Base-by-base conservation (phyloP, 179 eudicot genomes). In the Monotropa hypopitys region DNA sequence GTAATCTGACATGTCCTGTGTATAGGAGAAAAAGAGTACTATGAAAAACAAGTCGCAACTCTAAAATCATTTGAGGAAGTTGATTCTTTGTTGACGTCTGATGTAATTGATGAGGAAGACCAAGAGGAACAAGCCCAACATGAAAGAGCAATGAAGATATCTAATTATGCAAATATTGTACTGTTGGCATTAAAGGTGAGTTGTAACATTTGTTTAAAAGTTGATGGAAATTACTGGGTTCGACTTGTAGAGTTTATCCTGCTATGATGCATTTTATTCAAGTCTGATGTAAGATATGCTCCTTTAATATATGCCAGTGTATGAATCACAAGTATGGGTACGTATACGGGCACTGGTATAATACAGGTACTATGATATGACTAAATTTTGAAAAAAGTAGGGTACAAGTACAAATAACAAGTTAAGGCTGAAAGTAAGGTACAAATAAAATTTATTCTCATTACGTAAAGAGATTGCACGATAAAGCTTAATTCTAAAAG, bases 141-240 rank as follows among this genome's bases (percentile, higher is more conserved):
- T 5, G 97, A 93, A 81, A 81, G 92, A 86, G 99, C 99, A 42
- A 95, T 95, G 97, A 84, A 42, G 82, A 89, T 93, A 46, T 95
- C 99, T 23, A 95, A 95, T 80, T 87, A 77, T 49, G 91, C 98
- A 30, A 95, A 95, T 80, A 42, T 90, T 50, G 5, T 95, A 43
- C 83, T 95, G 72, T 85, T 95, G 51, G 89, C 89, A 13, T 84
- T 95, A 73, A 95, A 95, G 97, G 97, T 91, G 66, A 84, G 75
- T 30, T 40, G 5, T 43, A 50, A 4, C 43, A 30, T 6, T 49
- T 70, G 4, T 26, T 47, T 50, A 18, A 53, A 72, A 40, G 50
- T 72, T 51, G 56, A 53, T 33, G 28, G 51, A 32, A 51, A n/a
- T 51, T 51, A 20, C 21, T 28, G 56, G 35, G 38, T 46, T 46